Evolutionary conservation across 495 filamentous ascomycete genomes (phyloP), one percentile per base, ranked within the genome.

Genomic region (Penicillium robsamsonii): DNA sequence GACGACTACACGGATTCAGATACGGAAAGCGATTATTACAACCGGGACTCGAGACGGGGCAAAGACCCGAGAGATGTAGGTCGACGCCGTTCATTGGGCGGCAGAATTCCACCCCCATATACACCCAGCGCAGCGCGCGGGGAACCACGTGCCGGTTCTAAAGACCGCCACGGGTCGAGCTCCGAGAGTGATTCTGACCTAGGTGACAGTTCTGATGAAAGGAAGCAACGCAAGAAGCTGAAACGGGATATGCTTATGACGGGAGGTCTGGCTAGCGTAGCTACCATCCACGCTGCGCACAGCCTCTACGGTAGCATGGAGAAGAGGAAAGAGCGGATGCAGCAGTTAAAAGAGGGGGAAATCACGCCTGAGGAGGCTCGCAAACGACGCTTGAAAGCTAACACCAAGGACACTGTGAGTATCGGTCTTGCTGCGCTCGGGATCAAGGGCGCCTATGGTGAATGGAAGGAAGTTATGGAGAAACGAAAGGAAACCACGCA

Each of bases 281-380:
- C 92, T 53, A 94, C 92, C 37, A 91, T 96, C 58, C 91, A 95
- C 72, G 90, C 91, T 45, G 90, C 87, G 8, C 87, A 95, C 68
- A 84, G 80, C 53, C 80, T 96, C 53, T 89, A 92, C 72, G 79
- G 81, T 59, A 87, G 82, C 64, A 81, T 92, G 75, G 86, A 89
- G 70, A 86, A 87, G 61, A 83, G 88, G 38, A 81, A 91, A 49
- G 74, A 85, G 57, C 79, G 90, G 57, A 78, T 84, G 59, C 82
- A 87, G 65, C 80, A 85, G 50, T 82, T 96, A 20, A 77, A 78
- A 33, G 85, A 92, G 60, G 90, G 90, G 29, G 79, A 86, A 58
- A 85, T 96, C 67, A 82, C 84, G 9, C 76, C 81, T 0, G 83
- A 91, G 55, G 84, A 94, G 67, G 90, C 90, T 46, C 78, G 83